phyloP scores from a whole-genome alignment of 176 grass and related monocot genomes.

The Elymus sibiricus region DNA sequence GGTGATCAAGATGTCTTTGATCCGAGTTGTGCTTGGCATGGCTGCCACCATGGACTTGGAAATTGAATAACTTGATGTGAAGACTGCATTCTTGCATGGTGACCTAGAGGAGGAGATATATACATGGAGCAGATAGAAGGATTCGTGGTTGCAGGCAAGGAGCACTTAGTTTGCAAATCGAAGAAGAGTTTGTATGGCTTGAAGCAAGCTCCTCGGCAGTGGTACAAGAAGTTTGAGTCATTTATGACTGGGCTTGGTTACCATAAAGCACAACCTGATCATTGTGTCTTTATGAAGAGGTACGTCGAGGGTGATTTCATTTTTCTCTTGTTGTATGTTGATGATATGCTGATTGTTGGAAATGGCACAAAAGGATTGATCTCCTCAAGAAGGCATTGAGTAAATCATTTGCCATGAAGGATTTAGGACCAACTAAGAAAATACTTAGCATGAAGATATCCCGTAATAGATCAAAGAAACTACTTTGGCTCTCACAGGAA shows the following conservation, averaged over 20 bases:
- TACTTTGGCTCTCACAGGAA: too few relatives aligned
- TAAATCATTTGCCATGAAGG: neutral
- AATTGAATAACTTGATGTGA: slow-evolving; percentile 30
- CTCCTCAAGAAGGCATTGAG: neutral
- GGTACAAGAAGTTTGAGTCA: neutral
- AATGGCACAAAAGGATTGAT: neutral
- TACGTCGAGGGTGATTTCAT: neutral
- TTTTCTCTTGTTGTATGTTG: too few relatives aligned
- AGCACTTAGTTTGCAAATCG: neutral
- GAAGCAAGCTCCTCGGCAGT: neutral
- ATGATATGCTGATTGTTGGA: too few relatives aligned
- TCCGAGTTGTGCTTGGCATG: neutral
- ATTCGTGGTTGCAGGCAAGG: neutral
- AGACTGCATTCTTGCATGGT: neutral
- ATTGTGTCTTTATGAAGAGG: slow-evolving; percentile 24
- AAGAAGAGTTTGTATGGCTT: neutral
- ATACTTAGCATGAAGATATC: too few relatives aligned
- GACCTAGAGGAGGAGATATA: slow-evolving; percentile 5
- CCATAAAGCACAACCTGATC: neutral
- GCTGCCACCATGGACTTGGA: slow-evolving; percentile 5
- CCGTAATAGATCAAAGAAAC: too few relatives aligned
- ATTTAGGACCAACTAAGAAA: neutral
- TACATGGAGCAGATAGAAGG: neutral
- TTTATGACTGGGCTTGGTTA: neutral
- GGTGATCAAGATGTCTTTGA: slow-evolving; percentile 22